A percentile compares a stretch with the other conserved stretches of the same genome.
These are phyloP conservation scores for Chenopodium formosanum DNA, from an alignment of 148 eudicot genomes.

Conservation along the genomic window DNA sequence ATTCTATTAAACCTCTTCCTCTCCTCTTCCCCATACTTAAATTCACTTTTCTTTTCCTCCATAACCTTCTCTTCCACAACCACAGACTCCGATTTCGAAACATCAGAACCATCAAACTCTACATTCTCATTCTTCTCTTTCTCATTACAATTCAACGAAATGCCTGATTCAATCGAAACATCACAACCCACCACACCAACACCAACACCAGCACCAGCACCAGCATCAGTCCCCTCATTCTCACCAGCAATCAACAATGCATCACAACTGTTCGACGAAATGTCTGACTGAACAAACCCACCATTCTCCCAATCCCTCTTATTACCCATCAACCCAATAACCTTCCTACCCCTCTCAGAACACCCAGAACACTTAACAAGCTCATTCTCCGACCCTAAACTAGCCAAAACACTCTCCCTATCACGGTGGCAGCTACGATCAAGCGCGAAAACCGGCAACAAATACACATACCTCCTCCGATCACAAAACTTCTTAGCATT, in stretches of 20 bases:
- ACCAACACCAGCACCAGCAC: conserved; percentile 14
- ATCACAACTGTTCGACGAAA: conserved; percentile 23
- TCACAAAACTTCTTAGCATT: conserved; percentile 85
- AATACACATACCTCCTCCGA: conserved; percentile 76
- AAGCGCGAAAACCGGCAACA: conserved; percentile 84
- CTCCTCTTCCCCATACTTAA: conserved; percentile 64
- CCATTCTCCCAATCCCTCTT: conserved; percentile 13
- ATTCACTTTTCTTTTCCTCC: conserved; percentile 33
- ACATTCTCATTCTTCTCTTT: background rate
- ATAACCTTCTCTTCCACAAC: conserved; percentile 9
- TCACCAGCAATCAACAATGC: conserved; percentile 1
- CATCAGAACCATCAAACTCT: background rate
- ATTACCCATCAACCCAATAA: conserved; percentile 71
- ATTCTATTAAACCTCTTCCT: conserved; percentile 69
- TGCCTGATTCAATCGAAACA: no score
- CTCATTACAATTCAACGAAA: background rate
- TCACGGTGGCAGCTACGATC: conserved; percentile 71
- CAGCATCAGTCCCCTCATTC: background rate
- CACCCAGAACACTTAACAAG: conserved; percentile 74
- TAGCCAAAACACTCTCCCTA: conserved; percentile 87
- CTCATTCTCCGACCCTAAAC: conserved; percentile 70
- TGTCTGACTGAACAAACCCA: conserved; percentile 12
- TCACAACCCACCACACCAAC: no score
- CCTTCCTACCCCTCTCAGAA: conserved; percentile 86
- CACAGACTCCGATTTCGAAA: background rate